A percentile compares a stretch with the other conserved stretches of the same genome.
These are phyloP conservation scores for Xylaria intraflava DNA, from an alignment of 495 filamentous ascomycete species.

Conservation along the genomic window DNA sequence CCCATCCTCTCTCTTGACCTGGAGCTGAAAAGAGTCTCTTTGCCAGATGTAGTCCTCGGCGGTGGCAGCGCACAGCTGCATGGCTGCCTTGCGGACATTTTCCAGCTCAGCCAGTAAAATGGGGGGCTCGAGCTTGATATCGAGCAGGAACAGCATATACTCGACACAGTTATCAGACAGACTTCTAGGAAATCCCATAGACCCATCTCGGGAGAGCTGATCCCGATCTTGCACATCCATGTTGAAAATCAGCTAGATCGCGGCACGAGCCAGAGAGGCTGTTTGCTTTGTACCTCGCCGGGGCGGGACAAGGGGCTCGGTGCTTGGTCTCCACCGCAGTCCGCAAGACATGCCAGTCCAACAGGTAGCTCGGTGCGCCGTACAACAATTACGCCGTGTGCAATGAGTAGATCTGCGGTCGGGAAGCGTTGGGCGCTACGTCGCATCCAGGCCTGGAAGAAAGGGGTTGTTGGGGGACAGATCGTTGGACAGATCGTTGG, in stretches of 20 bases:
- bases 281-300: background rate
- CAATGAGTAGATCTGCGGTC: too few species aligned
- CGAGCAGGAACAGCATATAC: constrained; percentile 72
- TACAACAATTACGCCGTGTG: too few species aligned
- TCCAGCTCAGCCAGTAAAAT: constrained; percentile 49
- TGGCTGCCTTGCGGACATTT: constrained; percentile 60
- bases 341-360: too few species aligned
- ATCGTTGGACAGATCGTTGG: too few species aligned
- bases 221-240: constrained; percentile 20
- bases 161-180: constrained; percentile 84
- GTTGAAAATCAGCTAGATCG: background rate
- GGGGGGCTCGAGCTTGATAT: constrained; percentile 49
- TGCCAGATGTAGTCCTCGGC: constrained; percentile 94
- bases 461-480: too few species aligned
- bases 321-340: background rate
- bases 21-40: constrained; percentile 64
- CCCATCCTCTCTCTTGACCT: constrained; percentile 49
- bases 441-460: too few species aligned
- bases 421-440: too few species aligned
- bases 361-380: too few species aligned
- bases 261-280: background rate
- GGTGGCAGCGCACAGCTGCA: constrained; percentile 52
- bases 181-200: constrained; percentile 61
- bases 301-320: background rate
- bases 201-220: constrained; percentile 36